A percentile compares a stretch with the other conserved stretches of the same genome.
phyloP scores from a whole-genome alignment of 2,329 filamentous ascomycete species.

The Arthrobotrys entomopaga region DNA sequence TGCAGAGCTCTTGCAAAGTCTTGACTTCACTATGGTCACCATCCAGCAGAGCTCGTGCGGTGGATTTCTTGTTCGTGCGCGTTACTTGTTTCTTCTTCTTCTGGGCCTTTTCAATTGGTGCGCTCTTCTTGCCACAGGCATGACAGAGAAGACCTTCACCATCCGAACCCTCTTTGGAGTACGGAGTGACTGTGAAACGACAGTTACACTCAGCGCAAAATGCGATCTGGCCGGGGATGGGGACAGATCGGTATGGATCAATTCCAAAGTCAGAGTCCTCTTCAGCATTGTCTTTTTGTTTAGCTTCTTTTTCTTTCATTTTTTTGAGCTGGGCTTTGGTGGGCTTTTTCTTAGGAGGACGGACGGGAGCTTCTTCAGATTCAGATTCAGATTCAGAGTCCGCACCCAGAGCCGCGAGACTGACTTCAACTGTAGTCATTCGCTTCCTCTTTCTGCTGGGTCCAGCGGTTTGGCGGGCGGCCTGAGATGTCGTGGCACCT shows the following conservation, averaged over 20 bases:
- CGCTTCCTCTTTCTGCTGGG: constrained; percentile 30
- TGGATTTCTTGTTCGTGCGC: constrained; percentile 55
- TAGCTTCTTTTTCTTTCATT: constrained; percentile 24
- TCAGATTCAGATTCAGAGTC: constrained; percentile 15
- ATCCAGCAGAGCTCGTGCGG: constrained; percentile 56
- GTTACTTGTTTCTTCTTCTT: constrained; percentile 55
- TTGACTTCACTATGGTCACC: constrained; percentile 54
- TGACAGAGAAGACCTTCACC: constrained; percentile 57
- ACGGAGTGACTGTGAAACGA: constrained; percentile 58
- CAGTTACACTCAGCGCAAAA: constrained; percentile 58
- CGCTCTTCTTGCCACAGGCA: constrained; percentile 56
- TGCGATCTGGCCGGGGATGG: constrained; percentile 57
- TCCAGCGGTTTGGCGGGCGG: background rate
- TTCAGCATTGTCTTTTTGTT: constrained; percentile 6
- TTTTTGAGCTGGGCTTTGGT: constrained; percentile 44
- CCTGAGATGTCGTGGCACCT: constrained; percentile 23
- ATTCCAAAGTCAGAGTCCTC: constrained; percentile 18
- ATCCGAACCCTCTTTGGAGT: constrained; percentile 52
- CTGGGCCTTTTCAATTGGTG: constrained; percentile 50
- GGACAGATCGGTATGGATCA: background rate
- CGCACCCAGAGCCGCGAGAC: constrained; percentile 7
- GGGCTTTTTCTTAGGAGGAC: constrained; percentile 10
- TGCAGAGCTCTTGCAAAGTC: constrained; percentile 57
- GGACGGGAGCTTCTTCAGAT: constrained; percentile 4
- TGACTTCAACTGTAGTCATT: constrained; percentile 10